Conservation (phyloP, 768 basidiomycete genomes). For the Daedalea quercina region DNA sequence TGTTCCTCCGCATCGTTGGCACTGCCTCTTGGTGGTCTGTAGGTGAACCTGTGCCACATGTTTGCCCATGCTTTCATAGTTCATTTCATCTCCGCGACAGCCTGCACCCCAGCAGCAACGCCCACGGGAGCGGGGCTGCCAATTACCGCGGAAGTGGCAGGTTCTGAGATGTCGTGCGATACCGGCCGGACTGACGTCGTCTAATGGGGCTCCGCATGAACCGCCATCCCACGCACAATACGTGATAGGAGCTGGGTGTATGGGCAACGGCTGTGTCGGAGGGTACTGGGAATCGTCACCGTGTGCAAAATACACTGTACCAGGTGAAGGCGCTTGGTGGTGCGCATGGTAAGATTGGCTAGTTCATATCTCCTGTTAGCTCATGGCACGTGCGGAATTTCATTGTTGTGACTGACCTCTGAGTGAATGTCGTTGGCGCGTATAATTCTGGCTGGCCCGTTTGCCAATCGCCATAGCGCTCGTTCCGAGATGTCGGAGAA, state of each 20-base stretch:
- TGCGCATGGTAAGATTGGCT: neutral
- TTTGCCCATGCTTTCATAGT: constrained; percentile 13
- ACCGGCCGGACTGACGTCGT: constrained; percentile 12
- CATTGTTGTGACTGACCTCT: no score
- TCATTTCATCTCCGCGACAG: constrained; percentile 10
- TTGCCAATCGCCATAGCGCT: no score
- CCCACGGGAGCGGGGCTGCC: neutral
- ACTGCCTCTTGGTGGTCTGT: constrained; percentile 8
- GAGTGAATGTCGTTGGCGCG: no score
- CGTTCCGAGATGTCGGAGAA: no score
- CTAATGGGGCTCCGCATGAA: neutral
- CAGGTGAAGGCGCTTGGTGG: neutral
- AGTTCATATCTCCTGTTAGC: no score
- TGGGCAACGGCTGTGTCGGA: neutral
- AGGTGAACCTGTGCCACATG: constrained; percentile 17
- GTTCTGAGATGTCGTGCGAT: constrained; percentile 13
- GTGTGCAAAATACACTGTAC: neutral
- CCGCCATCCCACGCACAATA: neutral
- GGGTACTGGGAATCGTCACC: neutral
- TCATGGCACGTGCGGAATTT: no score
- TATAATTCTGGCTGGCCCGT: no score
- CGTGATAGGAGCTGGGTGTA: neutral
- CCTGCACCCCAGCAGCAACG: neutral
- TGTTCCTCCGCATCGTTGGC: constrained; percentile 11
- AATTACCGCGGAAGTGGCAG: constrained; percentile 4